phyloP scores from a whole-genome alignment of 345 rosid species.

The Linum tenue region DNA sequence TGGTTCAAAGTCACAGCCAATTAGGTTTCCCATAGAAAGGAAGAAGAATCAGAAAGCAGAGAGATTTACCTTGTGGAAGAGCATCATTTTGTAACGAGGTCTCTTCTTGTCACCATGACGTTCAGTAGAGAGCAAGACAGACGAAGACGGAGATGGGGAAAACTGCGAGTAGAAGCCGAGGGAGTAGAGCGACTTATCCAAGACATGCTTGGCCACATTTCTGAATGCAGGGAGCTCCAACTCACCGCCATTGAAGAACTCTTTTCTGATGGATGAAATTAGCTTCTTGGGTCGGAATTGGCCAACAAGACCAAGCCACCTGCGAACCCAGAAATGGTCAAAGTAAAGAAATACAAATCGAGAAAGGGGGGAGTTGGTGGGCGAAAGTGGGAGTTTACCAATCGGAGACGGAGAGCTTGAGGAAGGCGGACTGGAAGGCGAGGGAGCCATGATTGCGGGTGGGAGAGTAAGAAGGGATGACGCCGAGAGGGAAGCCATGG shows the following conservation, averaged over 20 bases:
- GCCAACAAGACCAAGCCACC: conserved; percentile 78
- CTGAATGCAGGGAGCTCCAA: conserved; percentile 40
- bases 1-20: background rate
- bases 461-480: conserved; percentile 61
- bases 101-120: conserved; percentile 45
- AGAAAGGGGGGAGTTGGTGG: background rate
- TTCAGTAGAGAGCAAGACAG: conserved; percentile 46
- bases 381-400: conserved; percentile 28
- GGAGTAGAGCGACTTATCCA: conserved; percentile 68
- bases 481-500: conserved; percentile 67
- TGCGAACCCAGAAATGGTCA: conserved; percentile 12
- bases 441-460: conserved; percentile 49
- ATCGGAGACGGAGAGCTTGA: conserved; percentile 43
- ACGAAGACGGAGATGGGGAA: conserved; percentile 37
- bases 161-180: conserved; percentile 54
- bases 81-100: conserved; percentile 49
- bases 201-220: conserved; percentile 48
- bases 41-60: background rate
- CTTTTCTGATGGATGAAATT: conserved; percentile 45
- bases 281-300: conserved; percentile 74
- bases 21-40: background rate
- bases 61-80: conserved; percentile 53
- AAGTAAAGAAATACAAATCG: background rate
- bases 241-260: conserved; percentile 40
- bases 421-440: conserved; percentile 57